phyloP scores from a whole-genome alignment of 169 alveolate species.

The Plasmodium malariae region DNA sequence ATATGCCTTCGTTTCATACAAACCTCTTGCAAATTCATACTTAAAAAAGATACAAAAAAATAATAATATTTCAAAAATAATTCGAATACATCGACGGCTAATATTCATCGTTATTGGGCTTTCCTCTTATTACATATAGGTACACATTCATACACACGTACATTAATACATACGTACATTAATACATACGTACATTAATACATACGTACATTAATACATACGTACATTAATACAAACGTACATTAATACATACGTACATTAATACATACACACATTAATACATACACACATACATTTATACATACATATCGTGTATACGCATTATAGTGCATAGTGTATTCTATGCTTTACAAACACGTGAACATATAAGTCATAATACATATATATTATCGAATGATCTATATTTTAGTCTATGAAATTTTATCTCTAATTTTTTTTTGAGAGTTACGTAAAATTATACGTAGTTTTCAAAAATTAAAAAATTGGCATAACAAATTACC shows the following conservation, averaged over 20 bases:
- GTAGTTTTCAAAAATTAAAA: background rate
- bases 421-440: background rate
- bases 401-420: background rate
- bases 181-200: background rate
- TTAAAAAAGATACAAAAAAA: conserved; percentile 22
- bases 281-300: background rate
- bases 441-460: background rate
- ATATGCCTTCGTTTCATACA: conserved; percentile 55
- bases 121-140: background rate
- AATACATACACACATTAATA: background rate
- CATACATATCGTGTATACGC: background rate
- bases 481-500: background rate
- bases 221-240: background rate
- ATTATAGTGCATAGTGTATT: background rate
- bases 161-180: background rate
- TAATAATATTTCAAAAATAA: conserved; percentile 1
- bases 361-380: too few relatives aligned
- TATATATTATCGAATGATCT: too few relatives aligned
- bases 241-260: background rate
- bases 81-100: too few relatives aligned
- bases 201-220: background rate
- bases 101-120: too few relatives aligned
- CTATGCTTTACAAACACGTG: background rate
- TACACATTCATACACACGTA: background rate
- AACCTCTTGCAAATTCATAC: conserved; percentile 46